Base-by-base conservation (phyloP, 2,329 filamentous ascomycete species). In the Botrytis hyacinthi region DNA sequence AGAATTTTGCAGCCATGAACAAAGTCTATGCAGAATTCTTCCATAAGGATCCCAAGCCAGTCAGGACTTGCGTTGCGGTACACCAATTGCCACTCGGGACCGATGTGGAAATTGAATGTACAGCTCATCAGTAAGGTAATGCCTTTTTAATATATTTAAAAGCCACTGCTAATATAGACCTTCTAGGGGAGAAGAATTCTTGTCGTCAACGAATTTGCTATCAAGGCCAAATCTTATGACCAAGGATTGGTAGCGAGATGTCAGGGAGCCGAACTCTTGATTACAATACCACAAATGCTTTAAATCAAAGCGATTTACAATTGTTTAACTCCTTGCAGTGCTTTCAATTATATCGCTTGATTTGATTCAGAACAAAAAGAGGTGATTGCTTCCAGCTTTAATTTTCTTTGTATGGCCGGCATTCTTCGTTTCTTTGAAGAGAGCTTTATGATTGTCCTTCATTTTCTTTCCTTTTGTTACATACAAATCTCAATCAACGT, bases 1-100 rank as follows among this genome's bases (percentile, higher is more conserved):
- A 87, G 65, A 84, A 92, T 80, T 92, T 92, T 79, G 85, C 84
- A 0, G 82, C 83, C 16, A 86, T 90, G 82, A 90, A 89, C 75
- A 85, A 86, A 74, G 87, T 84, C 4, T 90, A 88, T 73, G 83
- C 84, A 44, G 83, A 86, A 77, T 84, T 86, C 74, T 87, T 88
- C 73, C 79, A 76, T 16, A 80, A 81, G 73, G 80, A 83, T 26
- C 82, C 83, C 2, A 86, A 85, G 80, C 86, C 86, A 18, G 85
- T 86, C 74, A 78, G 82, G 76, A 84, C 83, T 42, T 87, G 86
- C 77, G 85, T 88, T 69, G 85, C 85, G 12, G 86, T 86, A 60
- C 84, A 86, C 79, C 84, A 85, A 62, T 79, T 88, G 61, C 86
- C 86, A 2, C 57, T 85, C 74, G 84, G 84, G 4, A 85, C 85